Evolutionary conservation across 345 rosid species (phyloP).

Genomic region (Dimocarpus longan): DNA sequence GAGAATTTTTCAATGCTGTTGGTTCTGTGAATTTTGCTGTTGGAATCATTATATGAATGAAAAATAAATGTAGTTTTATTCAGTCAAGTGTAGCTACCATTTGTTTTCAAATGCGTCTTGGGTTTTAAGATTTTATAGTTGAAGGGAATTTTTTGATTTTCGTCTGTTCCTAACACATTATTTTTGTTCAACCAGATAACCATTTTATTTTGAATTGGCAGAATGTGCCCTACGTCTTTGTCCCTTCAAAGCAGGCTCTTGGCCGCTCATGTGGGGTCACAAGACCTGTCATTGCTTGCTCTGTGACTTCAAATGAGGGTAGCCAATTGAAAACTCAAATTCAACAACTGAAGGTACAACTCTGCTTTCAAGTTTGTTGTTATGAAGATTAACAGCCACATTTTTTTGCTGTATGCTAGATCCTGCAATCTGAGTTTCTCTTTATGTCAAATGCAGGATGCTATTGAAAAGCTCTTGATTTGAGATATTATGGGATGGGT

Average conservation of each 20-base stretch:
- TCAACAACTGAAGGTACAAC: conserved; percentile 77
- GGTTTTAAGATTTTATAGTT: not conserved
- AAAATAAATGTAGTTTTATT: no score
- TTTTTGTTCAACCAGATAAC: not conserved
- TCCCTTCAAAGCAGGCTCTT: conserved; percentile 89
- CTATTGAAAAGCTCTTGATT: conserved; percentile 89
- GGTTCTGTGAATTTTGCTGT: no score
- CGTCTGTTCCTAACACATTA: not conserved
- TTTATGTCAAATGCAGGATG: conserved; percentile 57
- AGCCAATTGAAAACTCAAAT: conserved; percentile 85
- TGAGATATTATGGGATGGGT: conserved; percentile 28
- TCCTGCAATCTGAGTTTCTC: not conserved
- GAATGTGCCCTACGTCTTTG: conserved; percentile 97
- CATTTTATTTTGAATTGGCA: conserved; percentile 28
- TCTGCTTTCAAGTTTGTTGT: not conserved
- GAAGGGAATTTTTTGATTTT: not conserved
- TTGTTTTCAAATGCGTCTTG: no score
- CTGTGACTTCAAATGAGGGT: conserved; percentile 77
- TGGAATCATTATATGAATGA: no score
- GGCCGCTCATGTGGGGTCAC: conserved; percentile 96
- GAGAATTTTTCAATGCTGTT: no score
- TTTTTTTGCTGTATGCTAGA: no score
- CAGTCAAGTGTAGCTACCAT: no score
- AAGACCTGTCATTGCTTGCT: conserved; percentile 87
- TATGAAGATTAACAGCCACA: no score